Base-by-base conservation (phyloP, 1,139 yeast genomes). In the Meyerozyma sp. region DNA sequence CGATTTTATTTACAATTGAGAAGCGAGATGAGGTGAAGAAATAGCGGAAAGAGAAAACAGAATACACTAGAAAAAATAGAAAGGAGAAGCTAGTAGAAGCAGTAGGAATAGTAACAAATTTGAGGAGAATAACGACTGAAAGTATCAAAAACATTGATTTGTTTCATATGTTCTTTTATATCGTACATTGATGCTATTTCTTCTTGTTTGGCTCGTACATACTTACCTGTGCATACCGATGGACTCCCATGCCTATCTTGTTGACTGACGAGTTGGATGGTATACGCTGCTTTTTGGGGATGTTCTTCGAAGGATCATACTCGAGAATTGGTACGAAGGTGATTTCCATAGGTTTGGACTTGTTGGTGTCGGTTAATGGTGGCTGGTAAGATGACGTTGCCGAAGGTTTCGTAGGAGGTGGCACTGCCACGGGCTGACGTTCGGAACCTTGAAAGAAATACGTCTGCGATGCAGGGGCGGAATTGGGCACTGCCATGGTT, bases 281-380 rank as follows among this genome's bases (percentile, higher is more conserved):
- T 26, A n/a, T 35, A 35, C 13, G 32, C 29, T 11, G 36, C 23
- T 16, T 42, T 16, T 26, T 36, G 35, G 44, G 44, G 8, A 57
- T 49, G 42, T 67, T 69, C 44, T 63, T 66, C 8, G 72, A 67
- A 5, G 75, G 75, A 48, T 70, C 74, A 45, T 70, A 70, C 38
- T 62, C 75, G 42, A 70, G 54, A 46, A 70, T 68, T 3, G 75
- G 75, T 20, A 73, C 73, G 51, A 70, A 70, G 32, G 62, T 69
- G 40, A 69, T 65, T 41, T 65, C 65, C 42, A 56, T 66, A 4
- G 62, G 63, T 42, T 58, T 60, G 30, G 49, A 14, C 41, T 54
- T 56, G 26, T 57, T 61, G 41, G 59, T 60, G 34, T 51, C 56
- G 13, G 29, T 27, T n/a, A 27, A 27, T 27, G 29, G 13, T 26